Base-by-base conservation (phyloP, 2,329 filamentous ascomycete species). In the Lachnellula cervina region DNA sequence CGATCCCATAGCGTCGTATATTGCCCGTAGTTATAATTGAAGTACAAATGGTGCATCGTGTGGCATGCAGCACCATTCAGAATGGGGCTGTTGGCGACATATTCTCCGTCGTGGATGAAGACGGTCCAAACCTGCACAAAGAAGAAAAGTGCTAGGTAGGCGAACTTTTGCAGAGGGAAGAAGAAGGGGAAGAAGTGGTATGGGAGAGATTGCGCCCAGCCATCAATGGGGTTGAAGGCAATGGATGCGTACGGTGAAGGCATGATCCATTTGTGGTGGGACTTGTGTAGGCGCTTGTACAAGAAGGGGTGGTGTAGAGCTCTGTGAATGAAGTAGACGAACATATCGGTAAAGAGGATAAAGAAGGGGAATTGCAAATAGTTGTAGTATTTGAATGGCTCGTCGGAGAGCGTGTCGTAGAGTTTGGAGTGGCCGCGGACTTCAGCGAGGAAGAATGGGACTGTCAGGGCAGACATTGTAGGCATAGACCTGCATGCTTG, bases 211-310 rank as follows among this genome's bases (percentile, higher is more conserved):
- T 97, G 93, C 11, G 85, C 81, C 74, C 87, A 97, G 68, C 93
- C 93, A 69, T 97, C 93, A 51, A 97, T 72, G 1, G 93, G 92
- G 77, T 97, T 91, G 81, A 97, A 97, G 56, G 93, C 93, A 70
- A 96, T 89, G 65, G 87, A 91, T 43, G 93, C 92, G 71, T 84
- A 97, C 0, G 93, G 93, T 3, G 90, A 96, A 3, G 93, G 93
- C 90, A 97, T 95, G 74, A 97, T 97, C 93, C 93, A 97, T 78
- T 96, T 97, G 84, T 97, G 93, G 75, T 97, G 93, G 63, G 91
- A 87, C 83, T 97, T 97, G 82, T 97, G 93, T 49, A 97, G 80
- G 63, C 79, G 78, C 78, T 92, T 95, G 82, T 97, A 97, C 64
- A 94, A 71, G 47, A 74, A 69, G 16, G 89, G 89, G 73, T 91